phyloP scores from a whole-genome alignment of 2,329 filamentous ascomycete genomes.

The Fusarium piperis region DNA sequence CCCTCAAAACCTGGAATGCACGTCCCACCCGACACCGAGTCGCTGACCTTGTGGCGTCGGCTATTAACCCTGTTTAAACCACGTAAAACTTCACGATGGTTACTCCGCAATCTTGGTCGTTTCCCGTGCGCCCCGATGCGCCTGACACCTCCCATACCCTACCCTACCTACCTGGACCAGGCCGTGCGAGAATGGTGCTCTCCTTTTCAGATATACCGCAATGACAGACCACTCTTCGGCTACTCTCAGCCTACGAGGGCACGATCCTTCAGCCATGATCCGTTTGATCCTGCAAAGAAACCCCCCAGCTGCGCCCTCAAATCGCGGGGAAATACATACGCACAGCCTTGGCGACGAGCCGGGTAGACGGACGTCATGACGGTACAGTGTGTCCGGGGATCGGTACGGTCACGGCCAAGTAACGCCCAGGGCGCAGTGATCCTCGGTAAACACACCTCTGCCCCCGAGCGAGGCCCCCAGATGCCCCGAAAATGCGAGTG shows the following conservation, averaged over 20 bases:
- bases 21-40: not conserved
- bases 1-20: conserved; percentile 13
- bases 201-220: conserved; percentile 17
- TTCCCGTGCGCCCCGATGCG: conserved; percentile 28
- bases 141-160: conserved; percentile 3
- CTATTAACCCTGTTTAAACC: conserved; percentile 36
- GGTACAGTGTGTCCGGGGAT: conserved; percentile 28
- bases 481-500: conserved; percentile 25
- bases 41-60: conserved; percentile 37
- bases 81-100: conserved; percentile 38
- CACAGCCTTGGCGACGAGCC: conserved; percentile 9
- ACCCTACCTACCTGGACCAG: not conserved
- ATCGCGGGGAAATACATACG: conserved; percentile 25
- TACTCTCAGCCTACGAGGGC: conserved; percentile 6
- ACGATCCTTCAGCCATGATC: conserved; percentile 2
- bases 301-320: conserved; percentile 1
- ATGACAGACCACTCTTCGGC: not conserved
- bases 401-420: conserved; percentile 23
- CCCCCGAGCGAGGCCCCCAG: conserved; percentile 26
- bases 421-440: conserved; percentile 9
- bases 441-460: conserved; percentile 36
- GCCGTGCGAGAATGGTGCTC: conserved; percentile 34
- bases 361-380: conserved; percentile 25
- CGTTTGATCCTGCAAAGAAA: not conserved
- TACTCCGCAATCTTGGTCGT: conserved; percentile 41